These are phyloP conservation scores for Leersia perrieri DNA, from an alignment of 176 grass and related monocot species.

Conservation along the genomic window DNA sequence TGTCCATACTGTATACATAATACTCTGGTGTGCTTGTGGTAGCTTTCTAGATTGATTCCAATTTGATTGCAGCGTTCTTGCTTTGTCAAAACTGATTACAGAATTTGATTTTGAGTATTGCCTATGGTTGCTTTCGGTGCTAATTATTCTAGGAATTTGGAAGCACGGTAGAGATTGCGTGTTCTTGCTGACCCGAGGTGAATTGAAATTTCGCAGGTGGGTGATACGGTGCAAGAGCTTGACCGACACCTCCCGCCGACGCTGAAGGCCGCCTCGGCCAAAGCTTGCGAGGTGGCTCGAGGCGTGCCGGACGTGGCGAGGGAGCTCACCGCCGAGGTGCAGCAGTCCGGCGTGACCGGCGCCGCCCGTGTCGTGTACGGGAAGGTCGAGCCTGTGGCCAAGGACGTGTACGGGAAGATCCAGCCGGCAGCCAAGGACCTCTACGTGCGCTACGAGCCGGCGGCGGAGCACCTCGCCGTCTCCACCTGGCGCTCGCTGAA, in stretches of 20 bases:
- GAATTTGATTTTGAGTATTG: background rate
- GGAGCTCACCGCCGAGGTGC: conserved; percentile 47
- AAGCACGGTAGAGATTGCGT: background rate
- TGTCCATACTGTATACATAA: too few species aligned
- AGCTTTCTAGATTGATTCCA: background rate
- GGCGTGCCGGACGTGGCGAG: conserved; percentile 42
- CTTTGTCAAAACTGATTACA: too few species aligned
- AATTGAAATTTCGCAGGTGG: conserved; percentile 52
- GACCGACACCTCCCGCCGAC: conserved; percentile 49
- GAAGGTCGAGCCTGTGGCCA: conserved; percentile 42
- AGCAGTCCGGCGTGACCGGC: conserved; percentile 38
- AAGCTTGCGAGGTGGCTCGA: conserved; percentile 33
- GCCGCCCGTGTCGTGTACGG: conserved; percentile 28
- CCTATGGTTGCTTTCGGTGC: background rate
- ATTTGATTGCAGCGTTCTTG: background rate
- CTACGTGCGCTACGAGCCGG: conserved; percentile 65
- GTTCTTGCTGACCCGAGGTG: background rate
- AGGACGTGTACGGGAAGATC: conserved; percentile 42
- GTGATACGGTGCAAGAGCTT: conserved; percentile 36
- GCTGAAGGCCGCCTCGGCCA: conserved; percentile 40
- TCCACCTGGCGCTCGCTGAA: conserved; percentile 75
- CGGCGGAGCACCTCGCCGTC: conserved; percentile 68
- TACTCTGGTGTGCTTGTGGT: background rate
- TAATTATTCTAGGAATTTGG: background rate
- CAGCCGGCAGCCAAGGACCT: conserved; percentile 50